phyloP scores from a whole-genome alignment of 805 yeast genomes.

The Myxozyma kluyveri region DNA sequence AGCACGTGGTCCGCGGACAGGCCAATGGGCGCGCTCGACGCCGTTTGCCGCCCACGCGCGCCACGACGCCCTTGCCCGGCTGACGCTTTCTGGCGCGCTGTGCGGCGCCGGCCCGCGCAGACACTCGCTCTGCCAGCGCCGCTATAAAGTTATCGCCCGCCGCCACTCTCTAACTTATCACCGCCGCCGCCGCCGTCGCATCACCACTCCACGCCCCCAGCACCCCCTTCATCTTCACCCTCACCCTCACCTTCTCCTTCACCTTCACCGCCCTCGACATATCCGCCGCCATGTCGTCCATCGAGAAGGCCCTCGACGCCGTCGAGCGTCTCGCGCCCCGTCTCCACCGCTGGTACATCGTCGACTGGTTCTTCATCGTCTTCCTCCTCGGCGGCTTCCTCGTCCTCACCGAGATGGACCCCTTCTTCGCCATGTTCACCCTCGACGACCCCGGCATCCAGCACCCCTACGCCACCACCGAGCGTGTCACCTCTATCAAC shows the following conservation, averaged over 20 bases:
- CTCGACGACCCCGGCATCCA: constrained; percentile 74
- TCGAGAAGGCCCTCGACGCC: constrained; percentile 1
- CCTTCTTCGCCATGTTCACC: constrained; percentile 46
- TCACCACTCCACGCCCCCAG: neutral
- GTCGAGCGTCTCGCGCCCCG: constrained; percentile 4
- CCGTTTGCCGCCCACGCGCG: too few relatives aligned
- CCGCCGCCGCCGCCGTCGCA: too few relatives aligned
- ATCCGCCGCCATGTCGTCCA: constrained; percentile 3
- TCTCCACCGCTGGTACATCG: constrained; percentile 19
- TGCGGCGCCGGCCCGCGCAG: too few relatives aligned
- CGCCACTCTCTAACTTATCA: too few relatives aligned
- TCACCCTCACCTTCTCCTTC: neutral
- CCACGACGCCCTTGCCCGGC: too few relatives aligned
- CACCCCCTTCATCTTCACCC: neutral
- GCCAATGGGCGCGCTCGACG: too few relatives aligned
- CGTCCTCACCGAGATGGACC: constrained; percentile 25
- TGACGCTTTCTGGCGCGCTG: too few relatives aligned
- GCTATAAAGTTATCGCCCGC: too few relatives aligned
- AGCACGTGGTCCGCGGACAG: too few relatives aligned
- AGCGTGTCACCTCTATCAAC: constrained; percentile 56
- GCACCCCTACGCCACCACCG: constrained; percentile 77
- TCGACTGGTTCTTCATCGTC: constrained; percentile 26
- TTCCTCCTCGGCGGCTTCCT: constrained; percentile 25
- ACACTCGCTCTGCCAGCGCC: too few relatives aligned
- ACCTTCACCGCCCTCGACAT: neutral